Base-by-base conservation (phyloP, 306 rosid genomes). In the Clitoria ternatea region DNA sequence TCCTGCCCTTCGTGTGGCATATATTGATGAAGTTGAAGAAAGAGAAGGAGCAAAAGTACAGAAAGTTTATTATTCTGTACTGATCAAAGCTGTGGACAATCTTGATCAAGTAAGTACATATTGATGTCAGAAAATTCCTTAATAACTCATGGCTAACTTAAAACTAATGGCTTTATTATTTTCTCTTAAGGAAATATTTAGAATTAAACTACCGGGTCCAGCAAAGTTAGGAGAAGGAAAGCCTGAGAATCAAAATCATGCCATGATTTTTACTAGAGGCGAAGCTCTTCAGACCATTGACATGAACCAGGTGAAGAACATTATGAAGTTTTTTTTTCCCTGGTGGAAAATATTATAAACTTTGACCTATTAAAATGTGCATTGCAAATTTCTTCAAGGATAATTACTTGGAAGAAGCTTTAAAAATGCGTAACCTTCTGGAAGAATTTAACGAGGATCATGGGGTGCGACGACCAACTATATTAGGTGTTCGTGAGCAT, bases 161-260 rank as follows among this genome's bases (percentile, higher is more conserved):
- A 74, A 56, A 80, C 62, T 81, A 26, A 85, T 55, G 44, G 33
- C 71, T 77, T 75, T 76, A 49, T 70, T 70, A 36, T 70, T 77
- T 74, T 81, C 17, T 79, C 45, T 15, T 11, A 53, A 94, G 99
- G 99, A 94, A 94, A 89, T 94, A 72, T 94, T 81, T 79, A 83
- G 97, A 17, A 90, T 94, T 68, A 94, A 90, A 82, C 78, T 94
- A 53, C 97, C 96, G 2, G 98, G 98, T 78, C 69, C 92, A 30
- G 90, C 90, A 54, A 94, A 89, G 85, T 66, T 94, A 68, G 98
- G 98, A 78, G 98, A 94, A 84, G 98, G 98, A 70, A 94, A 94
- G 80, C 98, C 98, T 42, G 98, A 94, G 80, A 94, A 94, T 84
- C 98, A 94, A 84, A 94, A 94, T 77, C 98, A 94, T 80, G 98